Conservation (phyloP, 2,329 filamentous ascomycete species). For the Colletotrichum sp. region DNA sequence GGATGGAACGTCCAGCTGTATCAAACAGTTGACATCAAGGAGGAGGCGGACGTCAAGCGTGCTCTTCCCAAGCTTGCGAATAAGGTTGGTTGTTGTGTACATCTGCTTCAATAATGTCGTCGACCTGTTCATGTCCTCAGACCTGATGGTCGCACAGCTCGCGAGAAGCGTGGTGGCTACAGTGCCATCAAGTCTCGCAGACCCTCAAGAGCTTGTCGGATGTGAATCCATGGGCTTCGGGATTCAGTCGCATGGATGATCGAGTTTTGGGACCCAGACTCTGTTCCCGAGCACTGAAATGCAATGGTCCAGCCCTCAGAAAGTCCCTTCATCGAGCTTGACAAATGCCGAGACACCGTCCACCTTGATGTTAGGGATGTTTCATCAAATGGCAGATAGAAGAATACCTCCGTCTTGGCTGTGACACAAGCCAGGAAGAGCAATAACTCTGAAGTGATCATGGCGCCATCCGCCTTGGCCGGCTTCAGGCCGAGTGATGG, state of each 20-base stretch:
- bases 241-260: neutral
- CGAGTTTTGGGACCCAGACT: neutral
- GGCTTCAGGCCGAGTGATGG: neutral
- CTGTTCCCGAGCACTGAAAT: neutral
- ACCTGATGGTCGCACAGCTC: neutral
- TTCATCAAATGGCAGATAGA: neutral
- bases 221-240: neutral
- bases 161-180: neutral
- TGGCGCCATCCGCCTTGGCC: neutral
- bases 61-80: neutral
- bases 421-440: neutral
- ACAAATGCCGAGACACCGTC: neutral
- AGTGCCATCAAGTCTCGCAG: neutral
- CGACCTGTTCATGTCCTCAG: neutral
- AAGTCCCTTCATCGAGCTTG: neutral
- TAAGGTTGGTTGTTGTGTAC: neutral
- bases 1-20: neutral
- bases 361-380: neutral
- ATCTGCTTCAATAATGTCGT: neutral
- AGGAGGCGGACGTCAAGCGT: neutral
- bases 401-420: neutral
- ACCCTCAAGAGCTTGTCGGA: neutral
- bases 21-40: neutral
- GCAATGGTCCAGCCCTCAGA: neutral
- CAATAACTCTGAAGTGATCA: neutral